Evolutionary conservation across 2,329 filamentous ascomycete species (phyloP).

Genomic region (Aspergillus cejpii): DNA sequence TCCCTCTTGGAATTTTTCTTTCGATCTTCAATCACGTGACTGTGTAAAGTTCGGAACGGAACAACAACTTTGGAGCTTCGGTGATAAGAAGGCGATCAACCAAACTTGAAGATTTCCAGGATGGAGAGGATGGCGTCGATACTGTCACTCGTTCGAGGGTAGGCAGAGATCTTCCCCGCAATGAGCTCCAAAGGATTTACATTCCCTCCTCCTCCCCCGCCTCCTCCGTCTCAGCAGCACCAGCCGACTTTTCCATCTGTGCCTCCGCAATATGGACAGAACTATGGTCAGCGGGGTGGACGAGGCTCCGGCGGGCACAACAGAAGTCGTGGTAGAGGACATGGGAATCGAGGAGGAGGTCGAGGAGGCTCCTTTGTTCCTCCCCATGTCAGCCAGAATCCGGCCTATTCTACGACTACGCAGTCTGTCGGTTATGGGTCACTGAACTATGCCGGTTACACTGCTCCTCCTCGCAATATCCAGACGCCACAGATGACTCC

Average conservation of each 20-base stretch:
- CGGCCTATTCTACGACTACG: slow-evolving; percentile 20
- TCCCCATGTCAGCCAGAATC: slow-evolving; percentile 17
- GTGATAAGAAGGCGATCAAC: background rate
- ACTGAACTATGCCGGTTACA: slow-evolving; percentile 28
- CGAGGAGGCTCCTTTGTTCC: slow-evolving; percentile 23
- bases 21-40: slow-evolving; percentile 10
- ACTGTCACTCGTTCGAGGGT: slow-evolving; percentile 21
- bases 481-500: slow-evolving; percentile 23
- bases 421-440: slow-evolving; percentile 23
- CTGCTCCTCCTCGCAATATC: slow-evolving; percentile 21
- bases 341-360: slow-evolving; percentile 26
- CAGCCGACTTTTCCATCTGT: slow-evolving; percentile 17
- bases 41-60: slow-evolving; percentile 18
- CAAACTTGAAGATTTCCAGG: slow-evolving; percentile 4
- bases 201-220: slow-evolving; percentile 43
- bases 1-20: slow-evolving; percentile 14
- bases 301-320: slow-evolving; percentile 23
- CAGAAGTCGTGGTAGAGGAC: slow-evolving; percentile 33
- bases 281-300: slow-evolving; percentile 23
- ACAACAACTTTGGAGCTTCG: slow-evolving; percentile 11
- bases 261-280: slow-evolving; percentile 24
- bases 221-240: slow-evolving; percentile 23
- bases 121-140: slow-evolving; percentile 24
- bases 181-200: slow-evolving; percentile 42
- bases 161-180: slow-evolving; percentile 18